These are phyloP conservation scores for Monosporascus sp. DNA, from an alignment of 2,329 filamentous ascomycete genomes.

Conservation along the genomic window DNA sequence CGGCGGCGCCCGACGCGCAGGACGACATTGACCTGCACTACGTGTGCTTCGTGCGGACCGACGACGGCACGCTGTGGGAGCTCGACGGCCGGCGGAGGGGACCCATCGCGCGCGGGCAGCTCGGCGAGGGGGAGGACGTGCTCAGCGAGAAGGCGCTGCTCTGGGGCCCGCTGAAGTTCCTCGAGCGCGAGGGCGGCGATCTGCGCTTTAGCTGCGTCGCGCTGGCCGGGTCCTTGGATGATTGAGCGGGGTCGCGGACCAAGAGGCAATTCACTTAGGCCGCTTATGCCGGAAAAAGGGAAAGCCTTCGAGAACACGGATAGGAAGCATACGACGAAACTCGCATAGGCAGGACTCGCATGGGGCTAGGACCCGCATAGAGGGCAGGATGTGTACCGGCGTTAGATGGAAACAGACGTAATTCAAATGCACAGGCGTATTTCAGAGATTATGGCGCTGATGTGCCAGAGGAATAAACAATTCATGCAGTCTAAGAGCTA, in stretches of 20 bases:
- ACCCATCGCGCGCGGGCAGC: conserved; percentile 48
- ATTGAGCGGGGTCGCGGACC: conserved; percentile 26
- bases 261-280: no score
- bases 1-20: conserved; percentile 68
- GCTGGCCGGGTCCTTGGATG: conserved; percentile 42
- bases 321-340: neutral
- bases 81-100: conserved; percentile 56
- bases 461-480: neutral
- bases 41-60: conserved; percentile 82
- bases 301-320: neutral
- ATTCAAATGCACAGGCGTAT: neutral
- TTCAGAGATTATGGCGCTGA: neutral
- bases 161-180: conserved; percentile 57
- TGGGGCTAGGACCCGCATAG: neutral
- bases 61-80: conserved; percentile 59
- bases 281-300: neutral
- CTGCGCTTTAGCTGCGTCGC: conserved; percentile 56
- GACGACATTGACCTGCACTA: conserved; percentile 90
- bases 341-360: neutral
- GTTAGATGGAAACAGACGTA: neutral
- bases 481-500: neutral
- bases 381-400: neutral
- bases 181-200: conserved; percentile 51
- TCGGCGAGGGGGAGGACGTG: conserved; percentile 62
- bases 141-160: conserved; percentile 70